These are phyloP conservation scores for Caryopteris hybrid DNA, from an alignment of 305 asterid species.

Conservation along the genomic window DNA sequence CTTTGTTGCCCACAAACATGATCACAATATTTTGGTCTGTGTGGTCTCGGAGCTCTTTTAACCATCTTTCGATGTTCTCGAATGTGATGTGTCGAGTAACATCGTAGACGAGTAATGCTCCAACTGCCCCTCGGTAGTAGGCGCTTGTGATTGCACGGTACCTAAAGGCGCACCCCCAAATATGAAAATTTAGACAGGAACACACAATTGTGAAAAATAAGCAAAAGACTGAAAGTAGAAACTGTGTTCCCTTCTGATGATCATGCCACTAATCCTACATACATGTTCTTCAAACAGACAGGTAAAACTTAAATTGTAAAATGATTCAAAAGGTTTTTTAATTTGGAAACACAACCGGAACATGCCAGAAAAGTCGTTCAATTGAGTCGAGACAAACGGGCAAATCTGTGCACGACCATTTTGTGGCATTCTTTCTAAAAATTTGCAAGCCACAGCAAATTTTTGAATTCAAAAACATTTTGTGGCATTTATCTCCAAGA, in stretches of 20 bases:
- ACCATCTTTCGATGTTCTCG: constrained; percentile 59
- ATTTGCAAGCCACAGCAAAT: no score
- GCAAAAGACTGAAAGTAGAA: background rate
- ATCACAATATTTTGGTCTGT: constrained; percentile 53
- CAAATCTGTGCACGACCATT: no score
- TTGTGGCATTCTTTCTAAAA: no score
- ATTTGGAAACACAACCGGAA: no score
- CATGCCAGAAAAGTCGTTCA: no score
- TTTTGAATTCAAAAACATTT: no score
- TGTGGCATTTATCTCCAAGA: no score
- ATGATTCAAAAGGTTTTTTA: no score
- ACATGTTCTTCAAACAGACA: no score
- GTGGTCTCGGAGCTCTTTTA: constrained; percentile 65
- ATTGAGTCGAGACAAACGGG: no score
- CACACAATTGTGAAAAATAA: background rate
- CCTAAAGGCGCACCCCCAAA: constrained; percentile 22
- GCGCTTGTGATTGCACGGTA: constrained; percentile 74
- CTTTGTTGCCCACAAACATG: constrained; percentile 72
- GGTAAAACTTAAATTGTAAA: no score
- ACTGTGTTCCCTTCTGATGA: background rate
- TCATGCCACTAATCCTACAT: background rate
- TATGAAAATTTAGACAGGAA: background rate
- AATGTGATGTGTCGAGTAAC: constrained; percentile 58
- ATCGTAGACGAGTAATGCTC: constrained; percentile 55
- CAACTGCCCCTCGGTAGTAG: constrained; percentile 62